Conservation (phyloP, 1,284 basidiomycete genomes). For the Cryptococcus sp. region DNA sequence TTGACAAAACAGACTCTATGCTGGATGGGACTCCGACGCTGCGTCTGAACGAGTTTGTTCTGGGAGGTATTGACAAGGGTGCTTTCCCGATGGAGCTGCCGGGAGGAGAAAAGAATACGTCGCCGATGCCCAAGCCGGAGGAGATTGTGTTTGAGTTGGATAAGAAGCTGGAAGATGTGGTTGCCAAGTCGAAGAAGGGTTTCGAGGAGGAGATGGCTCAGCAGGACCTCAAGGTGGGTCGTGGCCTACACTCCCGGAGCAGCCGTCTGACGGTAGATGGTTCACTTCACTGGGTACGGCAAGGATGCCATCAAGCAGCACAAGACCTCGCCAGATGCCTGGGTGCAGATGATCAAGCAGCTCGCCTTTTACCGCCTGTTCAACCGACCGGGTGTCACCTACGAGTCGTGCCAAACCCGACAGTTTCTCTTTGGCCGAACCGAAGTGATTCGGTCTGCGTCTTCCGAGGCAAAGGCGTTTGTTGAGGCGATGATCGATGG, state of each 20-base stretch:
- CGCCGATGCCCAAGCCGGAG: conserved; percentile 52
- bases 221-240: conserved; percentile 72
- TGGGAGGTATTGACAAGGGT: conserved; percentile 69
- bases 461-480: conserved; percentile 78
- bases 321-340: conserved; percentile 88
- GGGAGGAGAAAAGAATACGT: conserved; percentile 44
- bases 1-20: conserved; percentile 42
- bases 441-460: conserved; percentile 85
- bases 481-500: conserved; percentile 78
- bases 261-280: conserved; percentile 50
- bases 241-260: background rate
- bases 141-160: conserved; percentile 72
- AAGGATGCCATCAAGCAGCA: conserved; percentile 82
- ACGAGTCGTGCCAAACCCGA: conserved; percentile 91
- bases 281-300: conserved; percentile 89
- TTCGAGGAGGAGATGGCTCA: conserved; percentile 71
- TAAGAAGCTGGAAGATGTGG: conserved; percentile 45
- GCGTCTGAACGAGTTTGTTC: conserved; percentile 88
- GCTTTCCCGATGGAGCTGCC: conserved; percentile 63
- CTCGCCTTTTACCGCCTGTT: conserved; percentile 88
- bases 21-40: conserved; percentile 88
- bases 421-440: conserved; percentile 88
- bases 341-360: conserved; percentile 93
- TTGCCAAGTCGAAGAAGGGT: conserved; percentile 56
- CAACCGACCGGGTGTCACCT: conserved; percentile 73